Conservation (phyloP, 768 basidiomycete species). For the Amanita muscaria region DNA sequence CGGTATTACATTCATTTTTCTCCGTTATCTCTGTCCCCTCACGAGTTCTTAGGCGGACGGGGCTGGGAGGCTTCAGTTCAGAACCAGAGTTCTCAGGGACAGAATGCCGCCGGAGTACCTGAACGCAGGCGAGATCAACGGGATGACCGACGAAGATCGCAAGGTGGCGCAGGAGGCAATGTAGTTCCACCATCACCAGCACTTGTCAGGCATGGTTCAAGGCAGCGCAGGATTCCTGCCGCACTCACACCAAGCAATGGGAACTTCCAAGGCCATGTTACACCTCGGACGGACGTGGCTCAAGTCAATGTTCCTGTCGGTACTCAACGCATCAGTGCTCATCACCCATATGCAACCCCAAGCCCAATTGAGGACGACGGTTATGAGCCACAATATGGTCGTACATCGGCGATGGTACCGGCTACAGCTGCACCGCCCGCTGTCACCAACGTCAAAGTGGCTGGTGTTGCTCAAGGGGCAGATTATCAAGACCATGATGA, state of each 20-base stretch:
- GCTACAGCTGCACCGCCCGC: slow-evolving; percentile 63
- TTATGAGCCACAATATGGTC: slow-evolving; percentile 62
- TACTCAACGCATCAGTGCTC: slow-evolving; percentile 38
- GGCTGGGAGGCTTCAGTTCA: slow-evolving; percentile 86
- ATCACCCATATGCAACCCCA: slow-evolving; percentile 68
- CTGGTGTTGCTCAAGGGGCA: slow-evolving; percentile 57
- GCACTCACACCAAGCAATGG: slow-evolving; percentile 47
- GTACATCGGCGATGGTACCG: slow-evolving; percentile 76
- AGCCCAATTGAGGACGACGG: slow-evolving; percentile 53
- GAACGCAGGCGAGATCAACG: slow-evolving; percentile 58
- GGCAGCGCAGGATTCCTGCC: slow-evolving; percentile 54
- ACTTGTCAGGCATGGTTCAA: slow-evolving; percentile 68
- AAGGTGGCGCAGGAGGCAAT: slow-evolving; percentile 42
- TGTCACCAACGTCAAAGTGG: slow-evolving; percentile 62
- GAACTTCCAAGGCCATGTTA: slow-evolving; percentile 44
- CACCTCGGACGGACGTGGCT: slow-evolving; percentile 67
- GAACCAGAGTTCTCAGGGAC: slow-evolving; percentile 59
- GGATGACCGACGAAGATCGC: slow-evolving; percentile 58
- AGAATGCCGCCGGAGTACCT: slow-evolving; percentile 39
- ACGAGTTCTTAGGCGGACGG: slow-evolving; percentile 54
- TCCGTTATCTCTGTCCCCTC: slow-evolving; percentile 1
- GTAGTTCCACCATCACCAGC: slow-evolving; percentile 70
- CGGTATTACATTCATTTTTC: slow-evolving; percentile 32
- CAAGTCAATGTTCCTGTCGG: slow-evolving; percentile 66
- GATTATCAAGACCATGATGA: slow-evolving; percentile 47